Conservation (phyloP, 2,329 filamentous ascomycete genomes). For the Colletotrichum siamense region DNA sequence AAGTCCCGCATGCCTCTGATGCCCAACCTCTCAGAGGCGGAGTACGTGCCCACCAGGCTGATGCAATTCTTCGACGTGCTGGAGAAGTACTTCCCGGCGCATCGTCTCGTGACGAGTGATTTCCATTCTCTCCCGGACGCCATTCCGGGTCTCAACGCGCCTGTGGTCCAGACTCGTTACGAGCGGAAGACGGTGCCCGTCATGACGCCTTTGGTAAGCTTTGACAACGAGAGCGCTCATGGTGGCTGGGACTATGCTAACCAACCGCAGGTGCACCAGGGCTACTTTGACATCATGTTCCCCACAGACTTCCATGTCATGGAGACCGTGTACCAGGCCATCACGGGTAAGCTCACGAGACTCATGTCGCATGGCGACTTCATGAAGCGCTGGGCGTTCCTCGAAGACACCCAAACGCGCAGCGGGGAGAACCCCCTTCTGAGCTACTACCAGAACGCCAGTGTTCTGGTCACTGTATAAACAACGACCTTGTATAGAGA, state of each 20-base stretch:
- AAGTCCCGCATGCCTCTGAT: slow-evolving; percentile 71
- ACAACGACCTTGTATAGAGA: slow-evolving; percentile 42
- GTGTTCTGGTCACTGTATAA: slow-evolving; percentile 86
- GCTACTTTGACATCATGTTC: slow-evolving; percentile 98
- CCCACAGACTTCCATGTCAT: slow-evolving; percentile 93
- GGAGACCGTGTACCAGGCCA: slow-evolving; percentile 89
- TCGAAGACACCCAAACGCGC: slow-evolving; percentile 86
- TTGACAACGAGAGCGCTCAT: not conserved
- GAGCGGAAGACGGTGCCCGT: slow-evolving; percentile 88
- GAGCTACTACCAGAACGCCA: slow-evolving; percentile 95
- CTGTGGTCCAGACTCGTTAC: slow-evolving; percentile 95
- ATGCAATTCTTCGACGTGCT: slow-evolving; percentile 98
- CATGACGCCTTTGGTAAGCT: slow-evolving; percentile 81
- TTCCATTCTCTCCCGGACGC: slow-evolving; percentile 88
- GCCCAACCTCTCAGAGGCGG: slow-evolving; percentile 78
- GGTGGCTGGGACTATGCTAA: not conserved
- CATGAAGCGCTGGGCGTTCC: slow-evolving; percentile 85
- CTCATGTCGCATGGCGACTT: slow-evolving; percentile 91
- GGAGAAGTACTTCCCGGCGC: slow-evolving; percentile 85
- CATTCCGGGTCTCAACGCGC: slow-evolving; percentile 84
- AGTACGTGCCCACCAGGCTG: slow-evolving; percentile 92
- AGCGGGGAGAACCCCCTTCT: slow-evolving; percentile 94
- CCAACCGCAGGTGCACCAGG: slow-evolving; percentile 81
- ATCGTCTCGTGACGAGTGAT: slow-evolving; percentile 87
- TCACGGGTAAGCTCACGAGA: slow-evolving; percentile 89